These are phyloP conservation scores for Diatrype stigma DNA, from an alignment of 2,329 filamentous ascomycete genomes.

Conservation along the genomic window DNA sequence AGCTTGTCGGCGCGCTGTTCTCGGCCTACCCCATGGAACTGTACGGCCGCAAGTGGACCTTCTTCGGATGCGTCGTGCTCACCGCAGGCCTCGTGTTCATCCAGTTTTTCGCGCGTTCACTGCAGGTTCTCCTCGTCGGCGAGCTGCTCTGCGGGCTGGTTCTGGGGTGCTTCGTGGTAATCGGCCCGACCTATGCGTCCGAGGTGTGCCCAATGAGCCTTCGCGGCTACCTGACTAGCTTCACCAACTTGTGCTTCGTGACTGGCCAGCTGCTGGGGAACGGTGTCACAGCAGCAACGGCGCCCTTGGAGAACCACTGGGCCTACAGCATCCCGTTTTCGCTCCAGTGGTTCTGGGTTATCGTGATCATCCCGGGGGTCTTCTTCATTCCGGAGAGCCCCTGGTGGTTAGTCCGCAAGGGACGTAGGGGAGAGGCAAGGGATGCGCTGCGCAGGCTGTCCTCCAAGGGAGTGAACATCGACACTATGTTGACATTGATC, in stretches of 20 bases:
- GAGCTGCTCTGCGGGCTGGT: constrained; percentile 59
- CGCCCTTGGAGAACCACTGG: constrained; percentile 39
- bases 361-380: constrained; percentile 39
- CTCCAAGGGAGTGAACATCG: constrained; percentile 39
- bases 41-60: constrained; percentile 42
- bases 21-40: constrained; percentile 43
- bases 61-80: constrained; percentile 38
- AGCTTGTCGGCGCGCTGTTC: constrained; percentile 50
- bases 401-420: constrained; percentile 45
- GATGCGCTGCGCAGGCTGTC: constrained; percentile 40
- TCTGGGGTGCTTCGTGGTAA: constrained; percentile 57
- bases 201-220: constrained; percentile 58
- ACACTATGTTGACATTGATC: constrained; percentile 51
- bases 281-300: constrained; percentile 40
- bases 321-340: constrained; percentile 46
- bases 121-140: constrained; percentile 53
- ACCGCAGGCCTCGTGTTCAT: constrained; percentile 55
- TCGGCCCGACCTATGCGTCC: constrained; percentile 55
- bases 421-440: constrained; percentile 36
- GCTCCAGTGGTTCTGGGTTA: constrained; percentile 48
- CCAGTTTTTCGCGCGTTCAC: constrained; percentile 57
- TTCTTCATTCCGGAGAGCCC: constrained; percentile 47
- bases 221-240: constrained; percentile 54
- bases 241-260: constrained; percentile 59
- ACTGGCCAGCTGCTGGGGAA: constrained; percentile 56